phyloP scores from a whole-genome alignment of 2,329 filamentous ascomycete genomes.

The Scedosporium minutisporum region DNA sequence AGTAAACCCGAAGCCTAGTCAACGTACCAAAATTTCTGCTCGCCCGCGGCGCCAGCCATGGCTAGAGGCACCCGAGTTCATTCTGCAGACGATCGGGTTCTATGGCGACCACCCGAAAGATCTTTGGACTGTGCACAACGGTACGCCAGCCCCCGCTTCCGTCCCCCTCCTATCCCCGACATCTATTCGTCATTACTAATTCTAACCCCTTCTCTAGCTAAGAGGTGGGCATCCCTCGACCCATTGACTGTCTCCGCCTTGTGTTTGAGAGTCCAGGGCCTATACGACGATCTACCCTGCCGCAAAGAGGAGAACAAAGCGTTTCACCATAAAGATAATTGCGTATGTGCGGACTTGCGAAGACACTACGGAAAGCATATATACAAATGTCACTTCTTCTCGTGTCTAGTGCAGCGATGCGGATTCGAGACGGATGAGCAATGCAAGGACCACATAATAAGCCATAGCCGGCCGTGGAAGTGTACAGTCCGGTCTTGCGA shows the following conservation, averaged over 20 bases:
- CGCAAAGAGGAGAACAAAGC: not conserved
- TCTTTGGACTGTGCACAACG: not conserved
- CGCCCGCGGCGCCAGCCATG: not conserved
- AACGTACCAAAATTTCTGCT: not conserved
- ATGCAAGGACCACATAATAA: not conserved
- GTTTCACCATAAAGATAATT: not conserved
- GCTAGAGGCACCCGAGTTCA: not conserved
- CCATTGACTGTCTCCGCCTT: not conserved
- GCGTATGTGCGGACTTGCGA: not conserved
- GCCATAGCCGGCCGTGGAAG: slow-evolving; percentile 14
- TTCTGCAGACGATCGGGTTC: not conserved
- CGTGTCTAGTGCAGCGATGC: not conserved
- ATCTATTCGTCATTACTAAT: too few species aligned
- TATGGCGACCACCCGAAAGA: not conserved
- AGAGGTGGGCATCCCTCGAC: not conserved
- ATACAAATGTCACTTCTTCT: not conserved
- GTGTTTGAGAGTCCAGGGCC: not conserved
- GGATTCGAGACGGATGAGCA: not conserved
- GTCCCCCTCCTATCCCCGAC: too few species aligned
- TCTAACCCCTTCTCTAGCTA: not conserved
- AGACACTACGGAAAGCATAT: not conserved
- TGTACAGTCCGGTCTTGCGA: slow-evolving; percentile 13
- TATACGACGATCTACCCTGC: not conserved
- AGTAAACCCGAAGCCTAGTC: not conserved
- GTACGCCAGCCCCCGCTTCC: not conserved